Evolutionary conservation across 164 flowering plant genomes (phyloP), one percentile per base, ranked within the genome.

Genomic region (Tetrastigma voinierianum): DNA sequence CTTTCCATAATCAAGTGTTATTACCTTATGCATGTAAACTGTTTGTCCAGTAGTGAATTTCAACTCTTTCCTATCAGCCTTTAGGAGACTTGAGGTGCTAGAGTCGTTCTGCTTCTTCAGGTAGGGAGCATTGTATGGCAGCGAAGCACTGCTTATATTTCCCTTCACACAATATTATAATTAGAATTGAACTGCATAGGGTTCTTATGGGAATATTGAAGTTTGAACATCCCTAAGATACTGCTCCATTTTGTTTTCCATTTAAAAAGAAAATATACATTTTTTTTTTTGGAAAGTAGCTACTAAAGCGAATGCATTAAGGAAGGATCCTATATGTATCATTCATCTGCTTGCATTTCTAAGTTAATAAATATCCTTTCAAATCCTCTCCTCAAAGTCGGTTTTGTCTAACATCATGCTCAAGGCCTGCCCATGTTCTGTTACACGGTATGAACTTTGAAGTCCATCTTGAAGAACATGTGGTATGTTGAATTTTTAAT

Each of bases 1-100:
- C 40, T 32, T 32, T 32, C 6, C 6, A 7, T 32, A 32, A 32
- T 32, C 40, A 32, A 32, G 40, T 32, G 40, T 32, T 32, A 7
- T 32, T 32, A 32, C 40, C 40, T 32, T 32, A 32, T 4, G 40
- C 40, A 32, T 32, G 40, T 3, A 4, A 32, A 3, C 6, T 32
- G 40, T 32, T 32, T 0, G 40, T 61, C 10, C 12, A 45, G 5
- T 46, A 9, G 49, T 16, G 17, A 17, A 25, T 59, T 15, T 59
- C n/a, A 12, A 18, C 56, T 57, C 61, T 14, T 63, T 64, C 59
- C 67, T 72, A 59, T 62, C 94, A 95, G 99, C 67, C 67, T 90
- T 97, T 52, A 86, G 97, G 77, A 86, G 99, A 73, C 93, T 95
- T 69, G 99, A 95, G 76, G 96, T 95, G 99, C 81, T n/a, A 86